Percentiles rank a stretch among this genome's conserved stretches.
These are phyloP conservation scores for Orbilia oligospora DNA, from an alignment of 2,329 filamentous ascomycete genomes.

Conservation along the genomic window DNA sequence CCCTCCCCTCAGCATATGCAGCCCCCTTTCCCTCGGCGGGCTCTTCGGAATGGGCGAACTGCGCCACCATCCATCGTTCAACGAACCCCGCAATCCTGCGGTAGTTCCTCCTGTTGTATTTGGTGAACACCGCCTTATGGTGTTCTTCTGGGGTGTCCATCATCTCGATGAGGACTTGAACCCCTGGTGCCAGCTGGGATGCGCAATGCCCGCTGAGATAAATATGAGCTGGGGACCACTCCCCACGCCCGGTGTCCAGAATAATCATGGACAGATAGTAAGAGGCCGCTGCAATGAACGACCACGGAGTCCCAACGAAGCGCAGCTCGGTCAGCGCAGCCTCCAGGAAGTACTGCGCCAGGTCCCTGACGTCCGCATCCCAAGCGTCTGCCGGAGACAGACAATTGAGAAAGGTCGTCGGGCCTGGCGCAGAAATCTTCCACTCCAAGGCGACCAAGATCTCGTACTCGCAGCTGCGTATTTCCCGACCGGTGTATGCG, in stretches of 20 bases:
- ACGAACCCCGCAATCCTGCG: slow-evolving; percentile 87
- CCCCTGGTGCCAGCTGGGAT: slow-evolving; percentile 81
- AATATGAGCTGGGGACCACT: slow-evolving; percentile 86
- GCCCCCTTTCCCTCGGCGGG: background rate
- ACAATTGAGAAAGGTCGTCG: slow-evolving; percentile 96
- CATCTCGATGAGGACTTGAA: slow-evolving; percentile 86
- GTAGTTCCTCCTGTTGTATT: slow-evolving; percentile 89
- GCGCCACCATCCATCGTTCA: slow-evolving; percentile 75
- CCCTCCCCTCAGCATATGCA: background rate
- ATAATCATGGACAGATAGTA: slow-evolving; percentile 92
- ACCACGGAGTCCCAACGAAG: slow-evolving; percentile 90
- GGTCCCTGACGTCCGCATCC: slow-evolving; percentile 91
- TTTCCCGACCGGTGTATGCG: slow-evolving; percentile 89
- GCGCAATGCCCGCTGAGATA: slow-evolving; percentile 96
- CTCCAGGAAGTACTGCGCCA: slow-evolving; percentile 98
- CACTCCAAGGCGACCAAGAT: slow-evolving; percentile 98
- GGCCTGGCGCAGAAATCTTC: slow-evolving; percentile 96
- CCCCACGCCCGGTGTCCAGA: slow-evolving; percentile 81
- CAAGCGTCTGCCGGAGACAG: slow-evolving; percentile 99
- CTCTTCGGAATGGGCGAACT: slow-evolving; percentile 49
- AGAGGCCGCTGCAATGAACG: slow-evolving; percentile 91
- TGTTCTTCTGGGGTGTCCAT: slow-evolving; percentile 85
- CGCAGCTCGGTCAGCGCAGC: slow-evolving; percentile 98
- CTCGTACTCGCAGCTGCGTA: slow-evolving; percentile 89
- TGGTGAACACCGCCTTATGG: slow-evolving; percentile 88